phyloP scores from a whole-genome alignment of 2,329 filamentous ascomycete species.

The Microcyclosporella mali region DNA sequence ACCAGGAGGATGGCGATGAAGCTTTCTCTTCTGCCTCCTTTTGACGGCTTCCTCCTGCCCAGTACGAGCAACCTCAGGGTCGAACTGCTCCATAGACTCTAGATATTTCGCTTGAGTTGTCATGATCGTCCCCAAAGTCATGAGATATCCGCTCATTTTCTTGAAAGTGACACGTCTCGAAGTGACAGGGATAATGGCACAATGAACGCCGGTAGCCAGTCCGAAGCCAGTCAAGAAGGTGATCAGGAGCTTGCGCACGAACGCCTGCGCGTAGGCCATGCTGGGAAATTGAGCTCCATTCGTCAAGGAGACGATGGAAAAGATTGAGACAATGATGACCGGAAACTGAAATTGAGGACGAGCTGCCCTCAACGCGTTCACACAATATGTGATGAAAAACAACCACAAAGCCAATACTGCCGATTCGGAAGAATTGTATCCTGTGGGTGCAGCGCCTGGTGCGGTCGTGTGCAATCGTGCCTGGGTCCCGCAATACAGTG shows the following conservation, averaged over 20 bases:
- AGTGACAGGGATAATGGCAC: slow-evolving; percentile 61
- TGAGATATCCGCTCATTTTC: slow-evolving; percentile 56
- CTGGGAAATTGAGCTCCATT: slow-evolving; percentile 56
- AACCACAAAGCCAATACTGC: slow-evolving; percentile 66
- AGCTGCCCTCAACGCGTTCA: slow-evolving; percentile 60
- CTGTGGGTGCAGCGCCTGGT: slow-evolving; percentile 23
- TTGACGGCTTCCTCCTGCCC: slow-evolving; percentile 8
- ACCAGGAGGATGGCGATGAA: slow-evolving; percentile 53
- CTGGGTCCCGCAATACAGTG: slow-evolving; percentile 58
- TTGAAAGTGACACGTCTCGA: slow-evolving; percentile 59
- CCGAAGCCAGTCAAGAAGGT: slow-evolving; percentile 61
- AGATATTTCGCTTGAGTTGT: slow-evolving; percentile 60
- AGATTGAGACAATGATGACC: slow-evolving; percentile 62
- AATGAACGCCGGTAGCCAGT: slow-evolving; percentile 55
- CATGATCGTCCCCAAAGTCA: slow-evolving; percentile 48
- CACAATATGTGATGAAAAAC: slow-evolving; percentile 62
- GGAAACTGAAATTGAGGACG: slow-evolving; percentile 63
- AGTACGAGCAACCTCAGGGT: slow-evolving; percentile 30
- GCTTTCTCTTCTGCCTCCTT: slow-evolving; percentile 28
- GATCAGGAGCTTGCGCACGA: slow-evolving; percentile 52
- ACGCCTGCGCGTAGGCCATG: slow-evolving; percentile 46
- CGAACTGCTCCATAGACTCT: slow-evolving; percentile 54
- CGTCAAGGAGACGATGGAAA: slow-evolving; percentile 58
- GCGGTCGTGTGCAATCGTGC: slow-evolving; percentile 55
- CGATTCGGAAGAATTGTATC: slow-evolving; percentile 67